These are phyloP conservation scores for Ulmus americana DNA, from an alignment of 331 rosid species.

Conservation along the genomic window DNA sequence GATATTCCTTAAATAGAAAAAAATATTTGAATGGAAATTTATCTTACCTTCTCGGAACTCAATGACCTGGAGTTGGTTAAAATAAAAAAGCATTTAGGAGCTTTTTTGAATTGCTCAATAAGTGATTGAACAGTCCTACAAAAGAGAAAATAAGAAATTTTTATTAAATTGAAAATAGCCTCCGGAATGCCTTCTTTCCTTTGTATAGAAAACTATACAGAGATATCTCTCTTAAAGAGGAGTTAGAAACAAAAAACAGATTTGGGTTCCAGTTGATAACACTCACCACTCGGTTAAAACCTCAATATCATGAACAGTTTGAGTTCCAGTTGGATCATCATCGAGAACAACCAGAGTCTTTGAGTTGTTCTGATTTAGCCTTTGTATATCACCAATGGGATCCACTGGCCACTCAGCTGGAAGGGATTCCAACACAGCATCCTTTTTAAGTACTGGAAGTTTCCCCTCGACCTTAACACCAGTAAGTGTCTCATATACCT, in stretches of 20 bases:
- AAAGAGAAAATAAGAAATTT: conserved; percentile 17
- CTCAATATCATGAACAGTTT: conserved; percentile 94
- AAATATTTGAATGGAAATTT: conserved; percentile 1
- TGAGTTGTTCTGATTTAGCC: conserved; percentile 49
- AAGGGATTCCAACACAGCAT: conserved; percentile 57
- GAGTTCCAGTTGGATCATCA: conserved; percentile 99
- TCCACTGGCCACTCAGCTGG: conserved; percentile 88
- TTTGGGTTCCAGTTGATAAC: neutral
- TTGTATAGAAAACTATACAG: neutral
- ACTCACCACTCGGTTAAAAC: conserved; percentile 89
- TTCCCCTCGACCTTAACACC: conserved; percentile 87
- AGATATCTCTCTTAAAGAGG: neutral
- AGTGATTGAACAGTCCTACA: conserved; percentile 78
- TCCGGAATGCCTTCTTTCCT: conserved; percentile 19
- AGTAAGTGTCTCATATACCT: conserved; percentile 87
- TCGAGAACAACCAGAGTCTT: conserved; percentile 83
- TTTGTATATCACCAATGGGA: conserved; percentile 64
- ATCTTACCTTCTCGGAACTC: conserved; percentile 71
- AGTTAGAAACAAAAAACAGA: neutral
- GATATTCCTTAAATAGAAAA: conserved; percentile 17
- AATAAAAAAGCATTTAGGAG: conserved; percentile 76
- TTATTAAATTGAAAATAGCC: conserved; percentile 17
- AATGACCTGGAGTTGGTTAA: conserved; percentile 93
- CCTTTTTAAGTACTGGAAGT: conserved; percentile 50
- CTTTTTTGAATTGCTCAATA: conserved; percentile 54